Conservation (phyloP, 1,284 basidiomycete species). For the Termitomyces sp. region DNA sequence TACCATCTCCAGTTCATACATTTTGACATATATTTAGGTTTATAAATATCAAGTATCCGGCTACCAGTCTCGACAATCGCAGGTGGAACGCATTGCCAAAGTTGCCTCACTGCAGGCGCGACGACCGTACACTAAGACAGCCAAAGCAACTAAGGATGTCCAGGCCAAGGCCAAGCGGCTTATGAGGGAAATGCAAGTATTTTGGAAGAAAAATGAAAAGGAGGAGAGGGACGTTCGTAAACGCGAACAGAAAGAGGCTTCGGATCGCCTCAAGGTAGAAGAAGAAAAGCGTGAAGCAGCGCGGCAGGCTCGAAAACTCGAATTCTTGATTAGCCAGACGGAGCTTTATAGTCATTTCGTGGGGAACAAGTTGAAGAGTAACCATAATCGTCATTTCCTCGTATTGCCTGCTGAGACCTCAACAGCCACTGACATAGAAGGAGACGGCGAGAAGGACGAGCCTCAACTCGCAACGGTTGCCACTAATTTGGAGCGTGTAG, state of each 20-base stretch:
- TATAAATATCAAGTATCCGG: slow-evolving; percentile 74
- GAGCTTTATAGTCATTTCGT: slow-evolving; percentile 99
- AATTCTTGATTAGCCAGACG: slow-evolving; percentile 98
- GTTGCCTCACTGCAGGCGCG: slow-evolving; percentile 79
- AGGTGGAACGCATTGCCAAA: slow-evolving; percentile 75
- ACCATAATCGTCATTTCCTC: slow-evolving; percentile 7
- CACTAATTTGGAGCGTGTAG: slow-evolving; percentile 50
- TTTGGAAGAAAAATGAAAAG: slow-evolving; percentile 98
- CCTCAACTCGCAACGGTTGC: slow-evolving; percentile 46
- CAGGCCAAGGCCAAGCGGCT: slow-evolving; percentile 85
- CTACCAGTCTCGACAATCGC: slow-evolving; percentile 57
- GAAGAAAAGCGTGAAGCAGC: slow-evolving; percentile 97
- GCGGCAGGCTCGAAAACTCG: slow-evolving; percentile 93
- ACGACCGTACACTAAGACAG: slow-evolving; percentile 72
- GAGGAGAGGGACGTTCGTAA: slow-evolving; percentile 91
- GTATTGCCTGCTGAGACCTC: slow-evolving; percentile 8
- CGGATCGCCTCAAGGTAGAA: slow-evolving; percentile 87
- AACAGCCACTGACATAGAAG: slow-evolving; percentile 85
- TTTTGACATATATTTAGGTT: slow-evolving; percentile 44
- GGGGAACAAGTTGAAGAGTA: slow-evolving; percentile 96
- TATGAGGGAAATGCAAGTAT: slow-evolving; percentile 93
- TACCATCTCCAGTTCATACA: neutral
- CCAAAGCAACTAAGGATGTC: slow-evolving; percentile 83
- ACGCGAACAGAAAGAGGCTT: slow-evolving; percentile 91
- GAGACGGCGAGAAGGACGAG: slow-evolving; percentile 50